phyloP scores from a whole-genome alignment of 805 yeast genomes.

The Schwanniomyces pseudopolymorphus region DNA sequence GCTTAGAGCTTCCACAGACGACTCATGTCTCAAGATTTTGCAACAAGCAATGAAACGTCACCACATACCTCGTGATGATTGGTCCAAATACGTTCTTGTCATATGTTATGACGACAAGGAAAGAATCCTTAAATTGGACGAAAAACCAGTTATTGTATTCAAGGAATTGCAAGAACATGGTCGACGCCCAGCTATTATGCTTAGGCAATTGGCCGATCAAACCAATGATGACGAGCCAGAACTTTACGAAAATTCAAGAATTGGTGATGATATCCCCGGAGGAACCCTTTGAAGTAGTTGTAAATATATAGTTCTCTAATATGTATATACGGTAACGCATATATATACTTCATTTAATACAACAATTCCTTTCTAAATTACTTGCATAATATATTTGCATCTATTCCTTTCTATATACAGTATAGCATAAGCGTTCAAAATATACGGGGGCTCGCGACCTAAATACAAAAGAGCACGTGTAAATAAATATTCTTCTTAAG shows the following conservation, averaged over 20 bases:
- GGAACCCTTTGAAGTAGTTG: constrained; percentile 28
- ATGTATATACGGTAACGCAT: too few species aligned
- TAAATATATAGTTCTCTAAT: not conserved
- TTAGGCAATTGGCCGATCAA: constrained; percentile 67
- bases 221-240: constrained; percentile 25
- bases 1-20: constrained; percentile 82
- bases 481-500: too few species aligned
- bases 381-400: not conserved
- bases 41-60: constrained; percentile 89
- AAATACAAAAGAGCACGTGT: too few species aligned
- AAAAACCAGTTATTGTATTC: constrained; percentile 83
- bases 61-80: constrained; percentile 71
- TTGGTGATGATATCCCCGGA: constrained; percentile 46
- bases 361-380: not conserved
- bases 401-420: not conserved
- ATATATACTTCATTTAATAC: not conserved
- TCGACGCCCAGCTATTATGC: constrained; percentile 87
- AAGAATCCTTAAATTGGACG: constrained; percentile 76
- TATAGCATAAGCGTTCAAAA: too few species aligned
- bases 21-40: constrained; percentile 83
- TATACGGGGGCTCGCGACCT: too few species aligned
- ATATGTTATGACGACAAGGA: constrained; percentile 92
- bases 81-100: constrained; percentile 86
- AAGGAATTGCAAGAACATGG: constrained; percentile 85
- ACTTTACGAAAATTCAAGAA: constrained; percentile 36